phyloP scores from a whole-genome alignment of 2,329 filamentous ascomycete genomes.

The Zymoseptoria crescenta region DNA sequence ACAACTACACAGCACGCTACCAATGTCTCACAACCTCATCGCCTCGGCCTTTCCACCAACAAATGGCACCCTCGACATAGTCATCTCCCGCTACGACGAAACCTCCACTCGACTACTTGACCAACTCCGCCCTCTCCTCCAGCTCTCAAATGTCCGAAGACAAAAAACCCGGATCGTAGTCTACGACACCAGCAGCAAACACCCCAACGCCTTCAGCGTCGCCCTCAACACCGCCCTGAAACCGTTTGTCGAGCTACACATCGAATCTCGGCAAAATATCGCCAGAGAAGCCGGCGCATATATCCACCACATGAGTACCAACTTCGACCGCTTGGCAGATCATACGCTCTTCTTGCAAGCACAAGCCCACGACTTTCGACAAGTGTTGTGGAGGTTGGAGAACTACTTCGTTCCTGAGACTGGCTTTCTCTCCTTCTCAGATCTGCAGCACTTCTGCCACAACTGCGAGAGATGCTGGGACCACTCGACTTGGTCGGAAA shows the following conservation, averaged over 20 bases:
- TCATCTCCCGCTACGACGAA: background rate
- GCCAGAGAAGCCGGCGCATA: background rate
- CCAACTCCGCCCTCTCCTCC: background rate
- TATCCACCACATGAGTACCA: background rate
- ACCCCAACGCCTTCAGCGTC: background rate
- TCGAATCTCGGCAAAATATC: background rate
- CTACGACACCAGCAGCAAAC: background rate
- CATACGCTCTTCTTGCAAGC: background rate
- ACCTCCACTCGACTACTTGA: background rate
- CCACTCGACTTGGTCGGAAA: slow-evolving; percentile 1
- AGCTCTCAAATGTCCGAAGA: background rate
- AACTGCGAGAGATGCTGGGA: background rate
- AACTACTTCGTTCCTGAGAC: background rate
- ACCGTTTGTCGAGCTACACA: background rate
- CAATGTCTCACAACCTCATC: background rate
- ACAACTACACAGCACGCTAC: background rate
- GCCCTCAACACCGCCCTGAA: background rate
- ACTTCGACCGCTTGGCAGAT: background rate
- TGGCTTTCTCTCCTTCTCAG: background rate
- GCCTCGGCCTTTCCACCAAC: background rate
- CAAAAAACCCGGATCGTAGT: background rate
- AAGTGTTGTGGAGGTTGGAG: background rate
- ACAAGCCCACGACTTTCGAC: background rate
- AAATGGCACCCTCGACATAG: background rate
- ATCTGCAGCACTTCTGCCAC: background rate